Conservation (phyloP, 75 land plant genomes). For the Gnetum montanum region DNA sequence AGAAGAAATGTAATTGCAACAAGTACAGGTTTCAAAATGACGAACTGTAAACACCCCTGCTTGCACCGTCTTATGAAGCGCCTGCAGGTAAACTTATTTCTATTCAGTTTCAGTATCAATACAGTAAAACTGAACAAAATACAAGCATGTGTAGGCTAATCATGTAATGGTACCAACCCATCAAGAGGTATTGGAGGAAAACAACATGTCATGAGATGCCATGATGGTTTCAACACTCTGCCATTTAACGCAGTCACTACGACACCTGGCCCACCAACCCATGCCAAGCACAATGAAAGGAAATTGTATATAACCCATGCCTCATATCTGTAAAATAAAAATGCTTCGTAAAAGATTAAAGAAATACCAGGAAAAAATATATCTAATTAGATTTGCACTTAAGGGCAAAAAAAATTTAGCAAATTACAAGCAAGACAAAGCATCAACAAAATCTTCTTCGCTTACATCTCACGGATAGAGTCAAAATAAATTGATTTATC, state of each 20-base stretch:
- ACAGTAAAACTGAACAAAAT: background rate
- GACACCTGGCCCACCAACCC: slow-evolving; percentile 97
- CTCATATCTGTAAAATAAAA: slow-evolving; percentile 93
- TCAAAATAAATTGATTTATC: slow-evolving; percentile 72
- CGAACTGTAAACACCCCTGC: slow-evolving; percentile 90
- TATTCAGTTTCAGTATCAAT: no score
- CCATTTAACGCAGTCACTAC: slow-evolving; percentile 86
- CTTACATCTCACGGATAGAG: slow-evolving; percentile 96
- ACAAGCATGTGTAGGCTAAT: background rate
- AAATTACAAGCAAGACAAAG: background rate
- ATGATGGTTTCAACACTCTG: slow-evolving; percentile 74
- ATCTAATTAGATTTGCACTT: no score
- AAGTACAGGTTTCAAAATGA: slow-evolving; percentile 83
- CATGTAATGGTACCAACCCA: slow-evolving; percentile 45
- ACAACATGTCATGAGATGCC: slow-evolving; percentile 93
- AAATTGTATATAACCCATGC: slow-evolving; percentile 99
- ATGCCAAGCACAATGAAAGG: slow-evolving; percentile 88
- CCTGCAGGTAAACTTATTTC: slow-evolving; percentile 33
- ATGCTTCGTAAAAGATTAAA: no score
- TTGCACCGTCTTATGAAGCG: slow-evolving; percentile 92
- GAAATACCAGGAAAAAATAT: background rate
- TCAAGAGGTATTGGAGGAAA: slow-evolving; percentile 83
- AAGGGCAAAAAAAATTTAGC: background rate
- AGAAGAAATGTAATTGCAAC: slow-evolving; percentile 72
- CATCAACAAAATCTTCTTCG: background rate